Percentiles rank a stretch among this genome's conserved stretches.
Conservation (phyloP, 495 filamentous ascomycete species). For the Lentithecium fluviatile region DNA sequence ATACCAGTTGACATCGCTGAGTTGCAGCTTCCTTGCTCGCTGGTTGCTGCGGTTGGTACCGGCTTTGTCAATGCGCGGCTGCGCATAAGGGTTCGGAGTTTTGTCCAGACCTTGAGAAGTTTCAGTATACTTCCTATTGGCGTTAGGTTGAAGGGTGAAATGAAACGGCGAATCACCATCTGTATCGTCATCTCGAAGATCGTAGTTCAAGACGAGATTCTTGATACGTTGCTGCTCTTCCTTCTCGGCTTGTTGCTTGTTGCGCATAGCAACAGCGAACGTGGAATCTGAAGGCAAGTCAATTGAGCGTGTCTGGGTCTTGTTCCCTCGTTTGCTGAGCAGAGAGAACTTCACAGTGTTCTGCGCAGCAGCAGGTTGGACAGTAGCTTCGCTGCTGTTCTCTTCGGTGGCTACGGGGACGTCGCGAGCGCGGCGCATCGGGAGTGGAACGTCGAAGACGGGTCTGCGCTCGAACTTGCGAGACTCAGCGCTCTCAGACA, state of each 20-base stretch:
- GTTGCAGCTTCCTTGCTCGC: constrained; percentile 84
- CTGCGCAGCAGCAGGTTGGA: constrained; percentile 42
- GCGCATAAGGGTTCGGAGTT: constrained; percentile 37
- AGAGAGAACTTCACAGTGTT: constrained; percentile 91
- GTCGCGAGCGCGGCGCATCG: constrained; percentile 77
- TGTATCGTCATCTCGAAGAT: constrained; percentile 74
- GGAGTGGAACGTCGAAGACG: constrained; percentile 89
- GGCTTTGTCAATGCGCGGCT: constrained; percentile 58
- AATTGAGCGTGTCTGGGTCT: constrained; percentile 93
- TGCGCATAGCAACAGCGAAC: constrained; percentile 94
- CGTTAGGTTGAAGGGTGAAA: constrained; percentile 48
- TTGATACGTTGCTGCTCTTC: constrained; percentile 99
- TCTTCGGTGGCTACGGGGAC: constrained; percentile 48
- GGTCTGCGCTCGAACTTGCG: constrained; percentile 92
- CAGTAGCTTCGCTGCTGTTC: constrained; percentile 45
- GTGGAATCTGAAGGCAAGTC: constrained; percentile 91
- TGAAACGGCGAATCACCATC: constrained; percentile 62
- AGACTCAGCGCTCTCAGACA: constrained; percentile 93
- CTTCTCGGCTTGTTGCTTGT: constrained; percentile 87
- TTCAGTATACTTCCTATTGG: constrained; percentile 33
- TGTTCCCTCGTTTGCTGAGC: constrained; percentile 93
- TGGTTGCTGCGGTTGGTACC: constrained; percentile 72
- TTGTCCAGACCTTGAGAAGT: constrained; percentile 30
- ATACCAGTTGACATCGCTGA: constrained; percentile 98
- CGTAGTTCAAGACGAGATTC: constrained; percentile 92